Conservation (phyloP, 2,329 filamentous ascomycete species). For the Fusarium tupiense region DNA sequence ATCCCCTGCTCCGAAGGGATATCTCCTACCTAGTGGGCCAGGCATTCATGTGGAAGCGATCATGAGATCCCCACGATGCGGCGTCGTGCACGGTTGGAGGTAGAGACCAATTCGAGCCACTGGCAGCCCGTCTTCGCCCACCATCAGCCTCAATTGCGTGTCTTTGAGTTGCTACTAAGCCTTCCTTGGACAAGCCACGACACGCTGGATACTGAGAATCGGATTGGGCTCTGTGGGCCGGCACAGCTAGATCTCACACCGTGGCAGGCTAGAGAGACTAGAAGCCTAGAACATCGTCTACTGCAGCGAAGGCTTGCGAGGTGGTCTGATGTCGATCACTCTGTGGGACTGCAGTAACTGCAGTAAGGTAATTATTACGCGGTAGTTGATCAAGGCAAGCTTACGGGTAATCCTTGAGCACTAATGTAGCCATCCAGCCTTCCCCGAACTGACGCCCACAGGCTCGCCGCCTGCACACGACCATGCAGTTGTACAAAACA, state of each 20-base stretch:
- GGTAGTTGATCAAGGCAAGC: conserved; percentile 8
- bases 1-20: conserved; percentile 10
- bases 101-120: conserved; percentile 17
- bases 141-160: conserved; percentile 19
- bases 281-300: conserved; percentile 37
- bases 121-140: conserved; percentile 4
- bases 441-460: conserved; percentile 14
- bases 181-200: conserved; percentile 16
- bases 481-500: conserved; percentile 11
- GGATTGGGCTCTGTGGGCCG: conserved; percentile 11
- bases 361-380: conserved; percentile 15
- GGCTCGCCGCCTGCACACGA: conserved; percentile 16
- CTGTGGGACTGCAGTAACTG: conserved; percentile 30
- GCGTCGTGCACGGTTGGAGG: conserved; percentile 38
- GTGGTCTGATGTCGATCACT: conserved; percentile 43
- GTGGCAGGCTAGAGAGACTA: conserved; percentile 28
- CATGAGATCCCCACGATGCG: conserved; percentile 44
- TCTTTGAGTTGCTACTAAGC: conserved; percentile 6
- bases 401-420: conserved; percentile 10
- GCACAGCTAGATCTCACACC: conserved; percentile 20
- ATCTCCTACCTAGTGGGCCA: conserved; percentile 23
- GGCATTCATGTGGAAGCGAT: conserved; percentile 32
- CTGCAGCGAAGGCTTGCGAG: conserved; percentile 38
- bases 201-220: conserved; percentile 5
- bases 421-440: conserved; percentile 23